Base-by-base conservation (phyloP, 31 red algal species). In the Endocladia muricata region DNA sequence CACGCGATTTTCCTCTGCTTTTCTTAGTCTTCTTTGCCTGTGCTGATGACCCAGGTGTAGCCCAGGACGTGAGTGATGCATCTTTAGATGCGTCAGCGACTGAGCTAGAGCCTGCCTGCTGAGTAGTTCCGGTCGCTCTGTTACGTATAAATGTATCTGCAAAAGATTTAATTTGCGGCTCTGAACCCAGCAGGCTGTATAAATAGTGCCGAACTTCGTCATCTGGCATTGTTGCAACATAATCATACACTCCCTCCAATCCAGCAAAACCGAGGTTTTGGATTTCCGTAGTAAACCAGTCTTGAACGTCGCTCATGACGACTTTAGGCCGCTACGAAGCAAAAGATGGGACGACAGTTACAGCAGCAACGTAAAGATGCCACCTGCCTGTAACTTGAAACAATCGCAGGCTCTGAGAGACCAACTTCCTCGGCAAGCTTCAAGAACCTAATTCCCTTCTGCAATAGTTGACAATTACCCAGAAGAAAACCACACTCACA, bases 181-280 rank as follows among this genome's bases (percentile, higher is more conserved):
- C 6, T 21, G 19, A 25, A 30, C 68, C 68, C 9, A 73, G 25
- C 22, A 73, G 38, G 40, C 41, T 73, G 0, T 54, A 26, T 7
- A 73, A 33, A 34, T 73, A 73, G 4, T 30, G 11, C 5, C 25
- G 11, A 26, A 21, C 34, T 19, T 73, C 38, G 41, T 21, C 22
- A 8, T 47, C 41, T 8, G 68, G 40, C 68, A 73, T 73, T 4
- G 68, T 55, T 28, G n/a, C 21, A 25, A 73, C 25, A 42, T 73
- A 51, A 6, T 51, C 41, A 54, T 31, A 73, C 19, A 73, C 41
- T 3, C 32, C 68, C 38, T 73, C 68, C 8, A 73, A n/a, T 22
- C 68, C 68, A 47, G 38, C 68, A 28, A 73, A 54, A n/a, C 68
- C 68, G 4, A 73, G 68, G 38, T 26, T 3, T 47, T 47, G 44